Evolutionary conservation across 768 basidiomycete species (phyloP).

Genomic region (Paxillus involutus): DNA sequence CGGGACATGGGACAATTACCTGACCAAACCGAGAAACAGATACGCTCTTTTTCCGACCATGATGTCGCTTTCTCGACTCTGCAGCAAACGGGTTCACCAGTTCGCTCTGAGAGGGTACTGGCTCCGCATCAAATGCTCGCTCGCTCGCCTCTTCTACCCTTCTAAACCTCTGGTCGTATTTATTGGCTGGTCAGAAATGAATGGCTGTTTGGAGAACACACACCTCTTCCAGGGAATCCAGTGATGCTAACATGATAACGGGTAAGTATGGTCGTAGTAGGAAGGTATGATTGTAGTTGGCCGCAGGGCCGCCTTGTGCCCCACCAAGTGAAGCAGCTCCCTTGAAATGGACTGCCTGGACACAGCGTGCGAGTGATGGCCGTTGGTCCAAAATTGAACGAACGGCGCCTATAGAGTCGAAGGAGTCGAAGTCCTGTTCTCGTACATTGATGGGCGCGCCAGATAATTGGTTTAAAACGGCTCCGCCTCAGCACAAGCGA

Average conservation of each 20-base stretch:
- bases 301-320: not conserved
- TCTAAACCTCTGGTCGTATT: constrained; percentile 48
- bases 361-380: constrained; percentile 11
- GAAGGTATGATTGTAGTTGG: not conserved
- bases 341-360: not conserved
- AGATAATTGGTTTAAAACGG: not conserved
- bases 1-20: constrained; percentile 34
- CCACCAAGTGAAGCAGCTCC: not conserved
- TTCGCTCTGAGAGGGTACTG: constrained; percentile 11
- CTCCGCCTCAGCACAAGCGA: not conserved
- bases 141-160: constrained; percentile 59
- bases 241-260: constrained; percentile 18
- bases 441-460: not conserved
- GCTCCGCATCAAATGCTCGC: constrained; percentile 38
- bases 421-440: not conserved
- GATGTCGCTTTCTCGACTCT: constrained; percentile 30
- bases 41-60: constrained; percentile 46
- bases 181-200: not conserved
- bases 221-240: constrained; percentile 32
- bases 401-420: not conserved
- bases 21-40: constrained; percentile 63
- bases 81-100: constrained; percentile 17
- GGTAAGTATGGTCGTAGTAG: not conserved
- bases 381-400: constrained; percentile 2
- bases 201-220: not conserved